Conservation (phyloP, 495 filamentous ascomycete species). For the Antarctomyces pellizariae region DNA sequence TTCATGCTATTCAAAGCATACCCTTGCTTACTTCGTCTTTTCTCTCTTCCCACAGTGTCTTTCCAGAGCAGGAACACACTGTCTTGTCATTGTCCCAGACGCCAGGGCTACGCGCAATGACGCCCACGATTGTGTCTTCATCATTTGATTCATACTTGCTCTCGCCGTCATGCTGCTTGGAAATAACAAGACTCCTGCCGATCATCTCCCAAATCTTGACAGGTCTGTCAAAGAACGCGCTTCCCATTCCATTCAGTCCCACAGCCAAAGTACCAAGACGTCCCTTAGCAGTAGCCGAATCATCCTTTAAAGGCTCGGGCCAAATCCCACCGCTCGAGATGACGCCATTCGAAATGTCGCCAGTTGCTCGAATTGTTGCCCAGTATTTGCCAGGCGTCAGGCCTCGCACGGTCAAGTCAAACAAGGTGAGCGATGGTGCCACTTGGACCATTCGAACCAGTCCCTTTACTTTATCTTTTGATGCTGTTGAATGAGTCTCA, state of each 20-base stretch:
- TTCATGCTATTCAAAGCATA: slow-evolving; percentile 44
- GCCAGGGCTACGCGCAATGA: slow-evolving; percentile 83
- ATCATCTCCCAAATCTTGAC: slow-evolving; percentile 91
- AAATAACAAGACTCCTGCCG: slow-evolving; percentile 69
- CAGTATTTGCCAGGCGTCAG: slow-evolving; percentile 61
- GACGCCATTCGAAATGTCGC: slow-evolving; percentile 69
- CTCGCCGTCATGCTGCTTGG: slow-evolving; percentile 27
- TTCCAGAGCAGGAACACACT: slow-evolving; percentile 81
- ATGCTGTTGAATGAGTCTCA: slow-evolving; percentile 50
- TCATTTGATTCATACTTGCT: slow-evolving; percentile 38
- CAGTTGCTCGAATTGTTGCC: slow-evolving; percentile 64
- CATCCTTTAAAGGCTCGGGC: slow-evolving; percentile 31
- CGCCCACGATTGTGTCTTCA: slow-evolving; percentile 64
- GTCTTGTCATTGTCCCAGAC: slow-evolving; percentile 98
- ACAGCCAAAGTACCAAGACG: slow-evolving; percentile 53
- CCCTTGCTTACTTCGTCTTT: slow-evolving; percentile 70
- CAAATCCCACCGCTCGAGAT: slow-evolving; percentile 66
- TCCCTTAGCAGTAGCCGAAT: slow-evolving; percentile 30
- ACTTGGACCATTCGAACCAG: slow-evolving; percentile 68
- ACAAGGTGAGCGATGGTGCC: slow-evolving; percentile 44
- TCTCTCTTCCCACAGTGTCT: slow-evolving; percentile 94
- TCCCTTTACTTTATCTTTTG: slow-evolving; percentile 43
- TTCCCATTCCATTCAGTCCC: slow-evolving; percentile 39
- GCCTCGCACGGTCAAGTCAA: slow-evolving; percentile 75
- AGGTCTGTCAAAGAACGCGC: slow-evolving; percentile 53